A percentile compares a stretch with the other conserved stretches of the same genome.
phyloP scores from a whole-genome alignment of 176 grass and related monocot species.

The Rhynchospora breviuscula region DNA sequence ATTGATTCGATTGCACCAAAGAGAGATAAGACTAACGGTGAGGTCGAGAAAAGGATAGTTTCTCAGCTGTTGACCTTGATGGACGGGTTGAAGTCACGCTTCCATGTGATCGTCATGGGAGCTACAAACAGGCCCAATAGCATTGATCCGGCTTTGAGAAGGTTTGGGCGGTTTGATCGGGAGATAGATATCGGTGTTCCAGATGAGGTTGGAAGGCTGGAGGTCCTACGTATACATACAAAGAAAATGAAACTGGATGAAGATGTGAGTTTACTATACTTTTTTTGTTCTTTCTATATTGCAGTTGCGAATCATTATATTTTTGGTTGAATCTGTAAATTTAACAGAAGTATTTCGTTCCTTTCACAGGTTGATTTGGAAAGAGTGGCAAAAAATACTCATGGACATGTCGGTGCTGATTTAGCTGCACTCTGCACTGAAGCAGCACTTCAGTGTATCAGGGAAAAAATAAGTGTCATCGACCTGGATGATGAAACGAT shows the following conservation, averaged over 20 bases:
- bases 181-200: slow-evolving; percentile 92
- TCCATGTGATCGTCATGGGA: slow-evolving; percentile 86
- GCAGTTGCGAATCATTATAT: not conserved
- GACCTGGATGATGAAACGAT: slow-evolving; percentile 87
- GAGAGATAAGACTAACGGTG: slow-evolving; percentile 79
- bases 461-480: slow-evolving; percentile 86
- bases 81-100: slow-evolving; percentile 68
- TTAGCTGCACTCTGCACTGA: slow-evolving; percentile 79
- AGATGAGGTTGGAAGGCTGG: slow-evolving; percentile 74
- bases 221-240: slow-evolving; percentile 80
- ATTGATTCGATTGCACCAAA: slow-evolving; percentile 80
- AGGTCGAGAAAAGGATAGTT: slow-evolving; percentile 68
- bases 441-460: slow-evolving; percentile 77
- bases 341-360: not conserved
- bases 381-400: slow-evolving; percentile 59
- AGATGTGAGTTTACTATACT: slow-evolving; percentile 42
- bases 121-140: slow-evolving; percentile 79
- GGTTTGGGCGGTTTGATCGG: slow-evolving; percentile 73
- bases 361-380: slow-evolving; percentile 65
- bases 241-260: slow-evolving; percentile 90
- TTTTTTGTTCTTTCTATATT: not conserved
- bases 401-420: slow-evolving; percentile 80
- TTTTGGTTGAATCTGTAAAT: not conserved
- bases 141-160: slow-evolving; percentile 77
- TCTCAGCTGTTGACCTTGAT: slow-evolving; percentile 78